Conservation (phyloP, 2,329 filamentous ascomycete species). For the Talaromyces funiculosus region DNA sequence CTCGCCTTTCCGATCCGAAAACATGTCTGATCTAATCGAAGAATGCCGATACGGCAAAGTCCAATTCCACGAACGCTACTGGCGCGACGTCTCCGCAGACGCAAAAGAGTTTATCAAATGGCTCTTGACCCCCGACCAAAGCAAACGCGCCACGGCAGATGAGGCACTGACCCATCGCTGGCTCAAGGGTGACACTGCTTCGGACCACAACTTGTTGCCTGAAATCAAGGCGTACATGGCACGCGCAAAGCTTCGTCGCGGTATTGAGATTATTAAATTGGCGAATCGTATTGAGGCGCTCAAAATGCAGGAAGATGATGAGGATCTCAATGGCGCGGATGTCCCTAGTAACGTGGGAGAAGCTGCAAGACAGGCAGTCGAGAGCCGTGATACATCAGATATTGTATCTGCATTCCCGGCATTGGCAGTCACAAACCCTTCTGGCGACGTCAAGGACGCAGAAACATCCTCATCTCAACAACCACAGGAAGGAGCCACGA, state of each 20-base stretch:
- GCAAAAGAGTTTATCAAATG: constrained; percentile 89
- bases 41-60: constrained; percentile 81
- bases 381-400: constrained; percentile 15
- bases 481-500: constrained; percentile 17
- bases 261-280: constrained; percentile 93
- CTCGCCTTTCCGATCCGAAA: constrained; percentile 95
- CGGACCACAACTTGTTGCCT: constrained; percentile 93
- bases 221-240: constrained; percentile 94
- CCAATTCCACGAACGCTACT: constrained; percentile 95
- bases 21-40: constrained; percentile 84
- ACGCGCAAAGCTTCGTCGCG: constrained; percentile 81
- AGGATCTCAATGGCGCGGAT: constrained; percentile 57
- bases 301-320: constrained; percentile 85
- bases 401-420: constrained; percentile 21
- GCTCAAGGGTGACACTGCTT: constrained; percentile 86
- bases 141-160: constrained; percentile 71
- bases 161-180: constrained; percentile 76
- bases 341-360: constrained; percentile 52
- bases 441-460: not conserved
- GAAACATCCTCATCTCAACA: constrained; percentile 17
- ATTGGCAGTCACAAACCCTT: constrained; percentile 19
- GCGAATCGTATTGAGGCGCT: constrained; percentile 91
- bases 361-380: constrained; percentile 39
- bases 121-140: constrained; percentile 72
- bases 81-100: constrained; percentile 93